Base-by-base conservation (phyloP, 1,284 basidiomycete species). In the Austropuccinia psidii region DNA sequence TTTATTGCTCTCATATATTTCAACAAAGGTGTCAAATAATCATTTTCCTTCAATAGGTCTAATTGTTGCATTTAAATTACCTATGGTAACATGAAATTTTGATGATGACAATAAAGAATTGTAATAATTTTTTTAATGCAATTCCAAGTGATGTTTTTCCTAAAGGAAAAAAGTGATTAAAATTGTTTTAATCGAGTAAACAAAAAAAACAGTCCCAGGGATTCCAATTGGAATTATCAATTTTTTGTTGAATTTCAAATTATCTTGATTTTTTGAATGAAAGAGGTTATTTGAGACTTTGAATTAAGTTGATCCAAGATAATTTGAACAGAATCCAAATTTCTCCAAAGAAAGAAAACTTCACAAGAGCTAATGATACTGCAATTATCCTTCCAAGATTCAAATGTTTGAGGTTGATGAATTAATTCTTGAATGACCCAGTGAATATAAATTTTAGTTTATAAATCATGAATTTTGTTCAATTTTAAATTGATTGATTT, bases 151-250 rank as follows among this genome's bases (percentile, higher is more conserved):
- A 83, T 0, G 96, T 98, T 84, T 98, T 98, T 9, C 70, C 61
- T 73, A 19, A 24, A 19, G 45, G 33, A 1, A 49, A n/a, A n/a
- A n/a, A n/a, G n/a, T n/a, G n/a, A n/a, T n/a, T n/a, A n/a, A n/a
- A n/a, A n/a, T n/a, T n/a, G n/a, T n/a, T n/a, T n/a, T n/a, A n/a
- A n/a, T n/a, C n/a, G n/a, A n/a, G n/a, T n/a, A n/a, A 7, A 17
- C 17, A 11, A 11, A 70, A 35, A 13, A 24, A 88, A 94, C 95
- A 79, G 89, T 92, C 2, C 95, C 94, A 27, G 93, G 95, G 52
- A 98, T 86, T 2, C 93, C 93, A 21, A 98, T 82, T 0, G 96
- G 93, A 0, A 93, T 84, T 69, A 99, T 86, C 70, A 98, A 83
- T 0, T 88, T 91, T 82, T 94, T 93, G n/a, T 83, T 84, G 75